These are phyloP conservation scores for Ophiosphaerella narmari DNA, from an alignment of 2,329 filamentous ascomycete genomes.

Conservation along the genomic window DNA sequence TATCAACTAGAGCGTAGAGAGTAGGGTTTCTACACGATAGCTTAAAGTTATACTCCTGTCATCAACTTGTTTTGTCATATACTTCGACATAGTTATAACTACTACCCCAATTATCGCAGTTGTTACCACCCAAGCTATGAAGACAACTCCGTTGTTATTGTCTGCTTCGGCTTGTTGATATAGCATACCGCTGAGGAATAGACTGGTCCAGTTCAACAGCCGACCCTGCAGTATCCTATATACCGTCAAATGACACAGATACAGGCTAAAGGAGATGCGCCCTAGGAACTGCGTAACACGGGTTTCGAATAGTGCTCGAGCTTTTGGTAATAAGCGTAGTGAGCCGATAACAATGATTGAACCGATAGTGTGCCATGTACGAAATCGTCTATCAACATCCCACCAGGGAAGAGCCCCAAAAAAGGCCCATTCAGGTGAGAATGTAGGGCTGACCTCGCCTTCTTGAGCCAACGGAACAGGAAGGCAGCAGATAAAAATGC, in stretches of 20 bases:
- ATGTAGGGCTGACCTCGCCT: not conserved
- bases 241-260: conserved; percentile 5
- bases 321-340: not conserved
- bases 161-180: too few species aligned
- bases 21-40: too few species aligned
- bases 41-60: too few species aligned
- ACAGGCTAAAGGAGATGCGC: conserved; percentile 3
- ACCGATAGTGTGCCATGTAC: conserved; percentile 8
- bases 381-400: conserved; percentile 1
- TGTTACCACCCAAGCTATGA: too few species aligned
- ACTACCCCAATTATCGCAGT: too few species aligned
- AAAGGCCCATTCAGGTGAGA: conserved; percentile 2
- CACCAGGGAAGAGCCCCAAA: conserved; percentile 2
- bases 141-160: too few species aligned
- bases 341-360: conserved; percentile 3
- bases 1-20: too few species aligned
- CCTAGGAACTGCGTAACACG: conserved; percentile 1
- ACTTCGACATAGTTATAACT: too few species aligned
- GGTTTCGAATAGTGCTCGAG: conserved; percentile 1
- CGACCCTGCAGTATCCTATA: not conserved
- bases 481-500: not conserved
- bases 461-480: not conserved
- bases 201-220: not conserved
- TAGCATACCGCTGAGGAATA: not conserved
- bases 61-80: too few species aligned